phyloP scores from a whole-genome alignment of 2,329 filamentous ascomycete species.

The Dothistroma pini region DNA sequence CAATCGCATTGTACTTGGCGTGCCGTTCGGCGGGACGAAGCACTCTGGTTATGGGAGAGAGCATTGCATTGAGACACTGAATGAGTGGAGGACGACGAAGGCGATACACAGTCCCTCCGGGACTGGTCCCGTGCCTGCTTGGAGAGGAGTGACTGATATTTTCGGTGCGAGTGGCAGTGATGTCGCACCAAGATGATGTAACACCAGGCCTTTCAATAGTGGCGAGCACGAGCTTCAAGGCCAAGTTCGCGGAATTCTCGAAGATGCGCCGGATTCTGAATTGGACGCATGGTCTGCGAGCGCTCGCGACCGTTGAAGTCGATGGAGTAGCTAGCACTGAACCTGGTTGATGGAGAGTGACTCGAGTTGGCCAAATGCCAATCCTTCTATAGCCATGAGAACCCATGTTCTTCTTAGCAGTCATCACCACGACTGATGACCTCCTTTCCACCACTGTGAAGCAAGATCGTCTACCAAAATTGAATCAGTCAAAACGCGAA shows the following conservation, averaged over 20 bases:
- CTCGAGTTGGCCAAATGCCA: too few species aligned
- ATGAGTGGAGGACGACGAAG: slow-evolving; percentile 5
- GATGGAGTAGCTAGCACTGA: too few species aligned
- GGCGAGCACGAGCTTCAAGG: too few species aligned
- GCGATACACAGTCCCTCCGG: slow-evolving; percentile 2
- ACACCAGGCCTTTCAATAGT: too few species aligned
- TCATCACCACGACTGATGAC: slow-evolving; percentile 14
- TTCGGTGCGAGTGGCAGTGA: neutral
- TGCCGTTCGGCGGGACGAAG: slow-evolving; percentile 14
- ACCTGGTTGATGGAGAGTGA: too few species aligned
- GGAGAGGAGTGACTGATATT: slow-evolving; percentile 2
- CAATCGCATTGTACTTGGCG: slow-evolving; percentile 10
- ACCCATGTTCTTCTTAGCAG: slow-evolving; percentile 3
- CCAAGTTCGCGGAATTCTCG: too few species aligned
- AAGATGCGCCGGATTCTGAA: too few species aligned
- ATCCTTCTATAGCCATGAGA: too few species aligned
- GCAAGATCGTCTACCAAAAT: slow-evolving; percentile 7
- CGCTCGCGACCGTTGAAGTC: too few species aligned
- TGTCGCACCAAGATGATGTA: neutral
- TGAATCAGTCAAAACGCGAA: neutral
- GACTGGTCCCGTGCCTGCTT: neutral
- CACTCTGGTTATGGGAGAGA: slow-evolving; percentile 15
- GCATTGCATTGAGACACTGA: slow-evolving; percentile 9
- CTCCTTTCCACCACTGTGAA: slow-evolving; percentile 12
- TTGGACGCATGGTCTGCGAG: too few species aligned